Evolutionary conservation across 2,329 filamentous ascomycete genomes (phyloP).

Genomic region (Pseudovirgaria hyperparasitica): DNA sequence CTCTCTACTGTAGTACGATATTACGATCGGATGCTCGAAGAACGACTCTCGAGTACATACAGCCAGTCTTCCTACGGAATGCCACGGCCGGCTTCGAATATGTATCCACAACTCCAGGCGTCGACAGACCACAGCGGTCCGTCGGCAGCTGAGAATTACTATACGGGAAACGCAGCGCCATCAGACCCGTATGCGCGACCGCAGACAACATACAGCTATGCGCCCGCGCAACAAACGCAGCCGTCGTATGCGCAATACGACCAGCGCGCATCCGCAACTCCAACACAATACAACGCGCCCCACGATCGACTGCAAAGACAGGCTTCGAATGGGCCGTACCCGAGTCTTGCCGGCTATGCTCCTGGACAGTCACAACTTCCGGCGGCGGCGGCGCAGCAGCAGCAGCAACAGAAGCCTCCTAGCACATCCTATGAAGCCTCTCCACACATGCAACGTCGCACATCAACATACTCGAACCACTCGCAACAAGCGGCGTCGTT

Average conservation of each 20-base stretch:
- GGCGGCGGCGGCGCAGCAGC: constrained; percentile 2
- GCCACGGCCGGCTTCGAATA: constrained; percentile 38
- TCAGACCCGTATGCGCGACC: constrained; percentile 36
- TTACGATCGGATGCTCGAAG: constrained; percentile 96
- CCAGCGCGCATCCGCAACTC: constrained; percentile 17
- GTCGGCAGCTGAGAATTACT: constrained; percentile 65
- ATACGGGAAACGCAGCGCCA: constrained; percentile 51
- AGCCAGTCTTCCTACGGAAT: constrained; percentile 44
- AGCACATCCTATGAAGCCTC: constrained; percentile 15
- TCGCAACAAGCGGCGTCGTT: constrained; percentile 17
- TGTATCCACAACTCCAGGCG: constrained; percentile 55
- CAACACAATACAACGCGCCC: constrained; percentile 13
- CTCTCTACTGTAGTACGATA: constrained; percentile 92
- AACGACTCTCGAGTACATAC: constrained; percentile 85
- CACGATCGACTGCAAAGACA: constrained; percentile 22
- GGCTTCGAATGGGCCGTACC: constrained; percentile 15
- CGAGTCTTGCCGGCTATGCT: constrained; percentile 15
- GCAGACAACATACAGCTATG: constrained; percentile 37
- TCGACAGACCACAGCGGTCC: too few species aligned
- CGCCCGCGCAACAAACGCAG: constrained; percentile 29
- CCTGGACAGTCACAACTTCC: too few species aligned
- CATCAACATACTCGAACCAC: constrained; percentile 20
- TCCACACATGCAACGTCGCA: constrained; percentile 23
- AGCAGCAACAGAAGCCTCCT: constrained; percentile 13
- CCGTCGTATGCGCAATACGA: constrained; percentile 21